phyloP scores from a whole-genome alignment of 2,329 filamentous ascomycete species.

The Pseudonectria buxi region DNA sequence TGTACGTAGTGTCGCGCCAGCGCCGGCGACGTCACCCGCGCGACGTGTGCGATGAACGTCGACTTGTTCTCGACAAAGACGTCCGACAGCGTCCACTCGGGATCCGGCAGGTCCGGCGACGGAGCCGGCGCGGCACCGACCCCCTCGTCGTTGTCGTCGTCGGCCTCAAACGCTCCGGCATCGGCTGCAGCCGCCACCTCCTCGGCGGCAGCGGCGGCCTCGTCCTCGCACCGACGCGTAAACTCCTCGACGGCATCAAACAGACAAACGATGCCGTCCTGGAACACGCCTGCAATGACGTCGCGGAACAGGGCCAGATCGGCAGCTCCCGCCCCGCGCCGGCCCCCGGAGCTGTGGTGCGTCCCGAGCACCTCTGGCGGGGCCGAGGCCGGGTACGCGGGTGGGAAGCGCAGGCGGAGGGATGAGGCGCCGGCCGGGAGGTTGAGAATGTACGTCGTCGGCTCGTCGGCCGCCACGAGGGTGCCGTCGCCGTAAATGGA shows the following conservation, averaged over 20 bases:
- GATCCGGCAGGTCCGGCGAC: conserved; percentile 14
- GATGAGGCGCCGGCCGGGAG: conserved; percentile 58
- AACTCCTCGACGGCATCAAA: conserved; percentile 86
- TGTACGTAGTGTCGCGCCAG: conserved; percentile 66
- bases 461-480: conserved; percentile 37
- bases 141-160: conserved; percentile 8
- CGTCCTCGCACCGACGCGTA: conserved; percentile 36
- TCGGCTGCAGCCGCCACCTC: conserved; percentile 10
- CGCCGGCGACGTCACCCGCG: conserved; percentile 58
- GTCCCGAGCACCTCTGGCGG: conserved; percentile 71
- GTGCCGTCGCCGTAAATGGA: conserved; percentile 73
- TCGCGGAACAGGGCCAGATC: conserved; percentile 63
- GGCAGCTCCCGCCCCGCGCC: conserved; percentile 64
- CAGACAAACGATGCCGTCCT: conserved; percentile 71
- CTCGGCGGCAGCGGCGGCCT: conserved; percentile 12
- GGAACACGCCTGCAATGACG: conserved; percentile 61
- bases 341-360: conserved; percentile 70
- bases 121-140: conserved; percentile 9
- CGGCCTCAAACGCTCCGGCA: conserved; percentile 17
- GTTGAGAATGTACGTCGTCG: conserved; percentile 51
- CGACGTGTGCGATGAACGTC: conserved; percentile 75
- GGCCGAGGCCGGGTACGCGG: conserved; percentile 61
- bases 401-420: conserved; percentile 61
- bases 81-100: conserved; percentile 66
- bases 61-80: conserved; percentile 76